phyloP scores from a whole-genome alignment of 495 filamentous ascomycete genomes.

The Haplographium delicatum region DNA sequence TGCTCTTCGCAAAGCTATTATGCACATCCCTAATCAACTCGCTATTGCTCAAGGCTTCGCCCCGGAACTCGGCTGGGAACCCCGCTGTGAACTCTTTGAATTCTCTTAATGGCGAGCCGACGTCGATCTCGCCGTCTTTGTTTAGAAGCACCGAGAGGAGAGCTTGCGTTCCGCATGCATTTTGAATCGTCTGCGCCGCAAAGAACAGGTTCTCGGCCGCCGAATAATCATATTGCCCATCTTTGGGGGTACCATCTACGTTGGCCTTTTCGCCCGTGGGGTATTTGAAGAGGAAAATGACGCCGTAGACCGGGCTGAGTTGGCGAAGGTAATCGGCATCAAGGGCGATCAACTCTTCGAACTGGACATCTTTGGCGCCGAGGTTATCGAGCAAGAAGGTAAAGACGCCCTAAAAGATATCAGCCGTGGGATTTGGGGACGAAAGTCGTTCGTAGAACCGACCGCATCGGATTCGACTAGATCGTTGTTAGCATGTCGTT shows the following conservation, averaged over 20 bases:
- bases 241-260: conserved; percentile 53
- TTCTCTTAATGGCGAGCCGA: conserved; percentile 57
- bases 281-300: conserved; percentile 99
- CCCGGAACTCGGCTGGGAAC: conserved; percentile 73
- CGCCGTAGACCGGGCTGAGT: conserved; percentile 84
- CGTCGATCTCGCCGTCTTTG: conserved; percentile 51
- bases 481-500: conserved; percentile 34
- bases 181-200: conserved; percentile 96
- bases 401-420: conserved; percentile 74
- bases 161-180: conserved; percentile 96
- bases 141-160: conserved; percentile 91
- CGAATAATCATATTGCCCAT: conserved; percentile 72
- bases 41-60: conserved; percentile 56
- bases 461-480: conserved; percentile 94
- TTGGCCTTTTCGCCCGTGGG: conserved; percentile 65
- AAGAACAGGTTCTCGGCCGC: conserved; percentile 83
- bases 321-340: conserved; percentile 75
- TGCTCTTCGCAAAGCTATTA: conserved; percentile 85
- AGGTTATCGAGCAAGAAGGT: conserved; percentile 90
- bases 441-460: conserved; percentile 30
- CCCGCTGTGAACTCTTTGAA: conserved; percentile 90
- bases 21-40: conserved; percentile 88
- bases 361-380: conserved; percentile 88
- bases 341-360: conserved; percentile 90
- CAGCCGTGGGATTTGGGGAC: conserved; percentile 8